These are phyloP conservation scores for Henckelia pumila DNA, from an alignment of 257 asterid genomes.

Conservation along the genomic window DNA sequence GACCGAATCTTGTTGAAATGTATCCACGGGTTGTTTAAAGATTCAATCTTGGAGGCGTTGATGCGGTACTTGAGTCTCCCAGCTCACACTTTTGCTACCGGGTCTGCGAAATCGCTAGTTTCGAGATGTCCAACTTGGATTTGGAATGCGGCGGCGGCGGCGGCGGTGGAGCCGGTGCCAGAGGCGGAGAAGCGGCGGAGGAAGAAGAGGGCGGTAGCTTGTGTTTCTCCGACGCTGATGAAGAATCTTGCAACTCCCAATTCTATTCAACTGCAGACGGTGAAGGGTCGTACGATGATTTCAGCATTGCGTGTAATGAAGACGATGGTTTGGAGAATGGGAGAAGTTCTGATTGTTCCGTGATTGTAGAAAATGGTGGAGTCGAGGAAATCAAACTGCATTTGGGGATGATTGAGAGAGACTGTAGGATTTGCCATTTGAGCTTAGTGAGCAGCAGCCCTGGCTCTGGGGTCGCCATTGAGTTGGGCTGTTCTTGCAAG, in stretches of 20 bases:
- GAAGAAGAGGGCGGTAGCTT: conserved; percentile 55
- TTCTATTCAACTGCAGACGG: conserved; percentile 79
- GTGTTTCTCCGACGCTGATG: conserved; percentile 76
- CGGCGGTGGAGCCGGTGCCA: conserved; percentile 25
- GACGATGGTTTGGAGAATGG: conserved; percentile 42
- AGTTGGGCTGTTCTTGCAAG: conserved; percentile 84
- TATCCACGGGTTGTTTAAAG: conserved; percentile 25
- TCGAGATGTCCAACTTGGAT: conserved; percentile 48
- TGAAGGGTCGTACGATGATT: conserved; percentile 62
- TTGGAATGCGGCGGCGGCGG: conserved; percentile 65
- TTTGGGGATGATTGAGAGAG: conserved; percentile 44
- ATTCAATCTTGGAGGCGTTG: conserved; percentile 31
- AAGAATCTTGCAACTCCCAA: conserved; percentile 71
- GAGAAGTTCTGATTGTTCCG: conserved; percentile 42
- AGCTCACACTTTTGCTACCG: conserved; percentile 23
- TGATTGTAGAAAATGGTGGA: conserved; percentile 45
- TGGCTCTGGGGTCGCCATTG: conserved; percentile 63
- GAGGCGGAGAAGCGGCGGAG: conserved; percentile 23
- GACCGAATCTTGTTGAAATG: conserved; percentile 12
- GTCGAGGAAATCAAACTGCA: conserved; percentile 32
- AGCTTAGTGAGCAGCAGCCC: conserved; percentile 60
- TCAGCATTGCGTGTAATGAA: conserved; percentile 31
- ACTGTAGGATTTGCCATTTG: conserved; percentile 86
- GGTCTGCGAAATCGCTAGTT: conserved; percentile 40
- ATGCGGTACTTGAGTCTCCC: conserved; percentile 7